Base-by-base conservation (phyloP, 306 rosid genomes). In the Lagenaria siceraria region DNA sequence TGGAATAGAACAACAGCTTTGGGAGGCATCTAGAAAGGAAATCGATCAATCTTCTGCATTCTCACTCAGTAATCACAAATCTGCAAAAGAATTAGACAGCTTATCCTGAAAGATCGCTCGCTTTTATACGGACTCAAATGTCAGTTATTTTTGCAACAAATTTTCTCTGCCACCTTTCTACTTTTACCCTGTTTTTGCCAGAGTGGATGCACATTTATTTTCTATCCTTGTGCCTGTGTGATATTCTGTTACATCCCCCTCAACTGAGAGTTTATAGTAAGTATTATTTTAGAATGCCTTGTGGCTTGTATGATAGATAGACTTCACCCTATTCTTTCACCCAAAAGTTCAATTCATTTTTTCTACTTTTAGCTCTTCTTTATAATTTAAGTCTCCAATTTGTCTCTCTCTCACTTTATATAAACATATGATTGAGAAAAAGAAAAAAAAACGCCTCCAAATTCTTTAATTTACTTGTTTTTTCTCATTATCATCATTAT, bases 1-100 rank as follows among this genome's bases (percentile, higher is more conserved):
- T 75, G 97, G 97, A 51, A 86, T 92, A 81, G 99, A 96, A 86
- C 93, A 87, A 68, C 94, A 88, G 74, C 97, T 96, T 33, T 96
- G 99, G 99, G 99, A 96, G 88, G 96, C 99, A 80, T 96, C 97
- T 38, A 86, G 99, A 29, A 92, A 87, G 76, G 98, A 89, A 86
- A 90, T 90, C 31, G 97, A 92, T 73, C 96, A 87, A 72, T 85
- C 83, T 65, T 76, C 74, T 19, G 81, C 79, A 69, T 74, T 78
- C 27, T 73, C 84, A 24, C 83, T 70, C 79, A 82, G 70, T 80
- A 87, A 87, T 86, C 85, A 88, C 83, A 89, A 88, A 80, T 73
- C 85, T 68, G 73, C 82, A 21, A 49, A 82, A 21, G 95, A 90
- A 25, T 90, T 89, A 1, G 97, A 89, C 64, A 61, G 81, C 51